These are phyloP conservation scores for Cupressus sempervirens DNA, from an alignment of 75 land plant genomes.

Conservation along the genomic window DNA sequence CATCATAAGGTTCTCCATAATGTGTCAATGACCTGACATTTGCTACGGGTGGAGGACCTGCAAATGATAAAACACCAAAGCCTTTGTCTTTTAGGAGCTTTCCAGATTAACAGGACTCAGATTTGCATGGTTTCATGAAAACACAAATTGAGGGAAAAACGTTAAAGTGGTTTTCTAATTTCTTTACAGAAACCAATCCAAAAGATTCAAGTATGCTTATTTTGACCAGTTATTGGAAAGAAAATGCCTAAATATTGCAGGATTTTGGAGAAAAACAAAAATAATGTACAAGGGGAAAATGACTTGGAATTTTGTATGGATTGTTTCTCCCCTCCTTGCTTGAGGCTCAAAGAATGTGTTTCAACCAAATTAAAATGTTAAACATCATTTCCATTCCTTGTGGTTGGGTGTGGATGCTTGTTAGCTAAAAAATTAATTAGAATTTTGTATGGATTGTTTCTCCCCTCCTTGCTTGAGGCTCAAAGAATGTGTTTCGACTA, in stretches of 20 bases:
- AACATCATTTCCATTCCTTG: background rate
- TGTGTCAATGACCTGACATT: slow-evolving; percentile 96
- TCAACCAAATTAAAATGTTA: background rate
- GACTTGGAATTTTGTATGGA: background rate
- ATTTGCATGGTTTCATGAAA: background rate
- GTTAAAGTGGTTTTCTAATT: background rate
- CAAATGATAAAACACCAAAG: background rate
- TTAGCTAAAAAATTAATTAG: background rate
- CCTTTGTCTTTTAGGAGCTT: background rate
- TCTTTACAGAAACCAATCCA: background rate
- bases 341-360: background rate
- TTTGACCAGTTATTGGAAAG: background rate
- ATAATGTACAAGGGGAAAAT: background rate
- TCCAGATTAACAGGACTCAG: background rate
- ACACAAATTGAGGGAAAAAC: background rate
- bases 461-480: background rate
- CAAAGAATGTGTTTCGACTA: background rate
- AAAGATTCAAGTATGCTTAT: background rate
- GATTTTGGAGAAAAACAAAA: background rate
- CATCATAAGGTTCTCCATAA: slow-evolving; percentile 99
- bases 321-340: background rate
- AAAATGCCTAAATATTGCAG: background rate
- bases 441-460: background rate
- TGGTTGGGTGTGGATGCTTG: background rate
- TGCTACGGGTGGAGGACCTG: slow-evolving; percentile 77